These are phyloP conservation scores for Salix exigua DNA, from an alignment of 345 rosid genomes.

Conservation along the genomic window DNA sequence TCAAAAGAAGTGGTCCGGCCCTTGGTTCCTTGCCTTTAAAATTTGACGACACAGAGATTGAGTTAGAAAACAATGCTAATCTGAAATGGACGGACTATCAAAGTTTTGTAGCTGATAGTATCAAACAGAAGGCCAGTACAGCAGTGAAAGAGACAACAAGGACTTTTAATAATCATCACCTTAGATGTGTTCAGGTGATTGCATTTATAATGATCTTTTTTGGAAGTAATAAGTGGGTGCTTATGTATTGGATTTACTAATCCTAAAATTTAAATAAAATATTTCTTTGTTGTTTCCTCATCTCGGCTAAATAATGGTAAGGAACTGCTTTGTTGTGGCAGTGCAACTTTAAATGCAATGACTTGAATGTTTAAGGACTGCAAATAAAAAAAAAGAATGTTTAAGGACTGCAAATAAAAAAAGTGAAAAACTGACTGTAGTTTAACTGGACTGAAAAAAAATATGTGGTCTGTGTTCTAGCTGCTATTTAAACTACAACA, in stretches of 20 bases:
- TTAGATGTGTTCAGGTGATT: slow-evolving; percentile 9
- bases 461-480: too few relatives aligned
- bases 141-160: not conserved
- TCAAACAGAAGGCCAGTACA: not conserved
- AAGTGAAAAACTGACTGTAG: too few relatives aligned
- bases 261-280: not conserved
- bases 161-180: not conserved
- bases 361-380: too few relatives aligned
- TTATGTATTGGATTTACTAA: not conserved
- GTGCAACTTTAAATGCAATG: not conserved
- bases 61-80: not conserved
- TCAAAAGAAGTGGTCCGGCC: not conserved
- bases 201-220: not conserved
- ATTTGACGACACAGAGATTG: not conserved
- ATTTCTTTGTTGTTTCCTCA: not conserved
- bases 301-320: not conserved
- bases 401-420: too few relatives aligned
- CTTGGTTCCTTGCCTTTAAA: not conserved
- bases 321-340: not conserved
- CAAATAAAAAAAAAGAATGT: too few relatives aligned
- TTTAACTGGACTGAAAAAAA: too few relatives aligned
- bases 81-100: slow-evolving; percentile 10
- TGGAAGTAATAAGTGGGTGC: not conserved
- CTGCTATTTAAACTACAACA: too few relatives aligned
- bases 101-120: slow-evolving; percentile 5